Evolutionary conservation across 1,284 basidiomycete species (phyloP).

Genomic region (Trichosporon faecale): DNA sequence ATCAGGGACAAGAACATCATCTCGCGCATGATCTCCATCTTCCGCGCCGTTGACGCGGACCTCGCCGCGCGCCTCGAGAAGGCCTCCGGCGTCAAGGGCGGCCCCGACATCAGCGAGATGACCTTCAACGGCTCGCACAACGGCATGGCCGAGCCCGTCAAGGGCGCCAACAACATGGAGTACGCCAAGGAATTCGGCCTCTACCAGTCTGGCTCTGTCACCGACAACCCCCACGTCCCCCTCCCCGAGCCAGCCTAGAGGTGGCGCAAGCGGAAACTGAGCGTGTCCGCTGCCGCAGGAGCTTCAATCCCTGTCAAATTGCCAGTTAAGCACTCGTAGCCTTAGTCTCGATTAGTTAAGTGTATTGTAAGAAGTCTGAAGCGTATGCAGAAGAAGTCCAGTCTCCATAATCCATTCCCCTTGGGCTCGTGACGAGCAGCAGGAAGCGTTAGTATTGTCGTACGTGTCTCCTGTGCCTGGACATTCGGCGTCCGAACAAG

Average conservation of each 20-base stretch:
- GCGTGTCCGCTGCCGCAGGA: background rate
- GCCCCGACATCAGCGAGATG: slow-evolving; percentile 58
- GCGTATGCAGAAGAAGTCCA: background rate
- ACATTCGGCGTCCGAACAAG: background rate
- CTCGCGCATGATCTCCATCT: slow-evolving; percentile 71
- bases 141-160: slow-evolving; percentile 17
- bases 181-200: slow-evolving; percentile 6
- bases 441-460: background rate
- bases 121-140: slow-evolving; percentile 56
- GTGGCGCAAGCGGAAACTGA: background rate
- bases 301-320: background rate
- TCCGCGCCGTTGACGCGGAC: slow-evolving; percentile 69
- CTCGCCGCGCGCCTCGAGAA: slow-evolving; percentile 71
- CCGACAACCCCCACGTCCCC: background rate
- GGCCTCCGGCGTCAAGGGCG: slow-evolving; percentile 60
- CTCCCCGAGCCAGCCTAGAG: background rate
- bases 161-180: background rate
- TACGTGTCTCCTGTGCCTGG: background rate
- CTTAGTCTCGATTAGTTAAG: background rate
- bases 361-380: slow-evolving; percentile 6
- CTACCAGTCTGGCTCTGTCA: slow-evolving; percentile 2
- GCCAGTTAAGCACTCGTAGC: background rate
- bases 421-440: background rate
- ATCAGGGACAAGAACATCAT: slow-evolving; percentile 67
- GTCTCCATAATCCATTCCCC: background rate